Base-by-base conservation (phyloP, 495 filamentous ascomycete species). In the Clohesyomyces aquaticus region DNA sequence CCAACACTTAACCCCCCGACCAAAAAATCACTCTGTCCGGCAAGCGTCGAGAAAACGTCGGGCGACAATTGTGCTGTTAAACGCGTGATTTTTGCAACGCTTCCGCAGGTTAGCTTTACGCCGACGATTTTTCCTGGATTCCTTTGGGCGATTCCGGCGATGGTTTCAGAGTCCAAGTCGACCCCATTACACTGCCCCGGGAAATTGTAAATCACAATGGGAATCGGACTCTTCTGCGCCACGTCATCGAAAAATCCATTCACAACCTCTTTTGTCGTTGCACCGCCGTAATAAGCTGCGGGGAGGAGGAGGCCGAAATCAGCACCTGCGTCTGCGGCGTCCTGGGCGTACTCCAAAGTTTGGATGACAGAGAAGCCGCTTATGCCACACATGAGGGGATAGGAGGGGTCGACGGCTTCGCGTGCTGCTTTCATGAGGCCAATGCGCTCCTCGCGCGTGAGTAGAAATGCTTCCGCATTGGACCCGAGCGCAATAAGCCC, bases 151-250 rank as follows among this genome's bases (percentile, higher is more conserved):
- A 90, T 78, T 1, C 68, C 68, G 0, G 81, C 71, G 25, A 90
- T 86, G 0, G 78, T 79, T 26, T 84, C 84, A 1, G 83, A 87
- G 65, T 87, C 84, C 28, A 90, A 68, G 61, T 91, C 88, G 0
- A 91, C 77, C 9, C 87, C 87, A 59, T 89, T 89, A 72, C 85
- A 88, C 11, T 88, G 85, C 1, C 79, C 85, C 0, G 87, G 87
- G 76, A 89, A 89, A 66, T 90, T 89, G 71, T 89, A 89, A 4
- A 90, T 67, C 4, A 91, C 78, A 41, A 89, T 78, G 0, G 85
- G 86, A 11, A 89, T 69, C 6, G 80, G 74, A 6, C 70, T 73
- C 50, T 77, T 71, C 11, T 60, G 65, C 3, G 83, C 84, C 0
- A 91, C 78, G 23, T 87, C 82, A 21, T 73, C 76, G 60, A 81